These are phyloP conservation scores for Marchantia polymorpha DNA, from an alignment of 225 moss, liverwort and hornwort species.

Conservation along the genomic window DNA sequence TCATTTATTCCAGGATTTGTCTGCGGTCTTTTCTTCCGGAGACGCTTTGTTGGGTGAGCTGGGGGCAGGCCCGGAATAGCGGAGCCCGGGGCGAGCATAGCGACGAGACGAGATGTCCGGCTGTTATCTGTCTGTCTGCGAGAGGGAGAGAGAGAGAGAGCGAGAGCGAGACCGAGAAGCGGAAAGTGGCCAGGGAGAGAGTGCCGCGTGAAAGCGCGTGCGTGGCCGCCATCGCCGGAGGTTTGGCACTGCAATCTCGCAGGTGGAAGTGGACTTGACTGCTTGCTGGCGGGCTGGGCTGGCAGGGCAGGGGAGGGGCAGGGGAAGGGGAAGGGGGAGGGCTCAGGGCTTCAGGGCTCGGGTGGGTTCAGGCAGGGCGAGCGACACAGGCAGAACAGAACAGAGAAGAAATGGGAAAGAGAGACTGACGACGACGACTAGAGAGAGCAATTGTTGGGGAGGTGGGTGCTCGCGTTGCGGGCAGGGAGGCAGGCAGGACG, in stretches of 20 bases:
- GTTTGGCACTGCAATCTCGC: constrained; percentile 12
- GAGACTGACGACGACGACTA: not conserved
- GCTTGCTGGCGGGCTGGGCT: not conserved
- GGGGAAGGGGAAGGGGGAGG: not conserved
- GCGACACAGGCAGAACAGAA: not conserved
- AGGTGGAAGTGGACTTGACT: constrained; percentile 6
- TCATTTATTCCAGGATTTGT: not conserved
- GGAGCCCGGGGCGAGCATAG: not conserved
- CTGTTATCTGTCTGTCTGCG: not conserved
- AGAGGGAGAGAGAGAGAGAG: not conserved
- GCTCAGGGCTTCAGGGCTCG: no score
- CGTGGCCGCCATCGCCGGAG: constrained; percentile 24
- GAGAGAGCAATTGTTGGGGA: not conserved
- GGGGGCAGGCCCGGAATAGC: not conserved
- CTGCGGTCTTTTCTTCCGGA: not conserved
- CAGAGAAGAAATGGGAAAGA: not conserved
- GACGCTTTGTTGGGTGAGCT: not conserved
- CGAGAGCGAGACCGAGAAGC: not conserved
- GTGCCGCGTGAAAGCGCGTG: constrained; percentile 20
- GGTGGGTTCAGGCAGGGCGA: not conserved
- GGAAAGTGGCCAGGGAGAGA: not conserved
- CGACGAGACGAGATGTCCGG: not conserved
- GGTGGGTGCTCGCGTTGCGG: not conserved
- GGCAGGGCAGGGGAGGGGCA: not conserved
- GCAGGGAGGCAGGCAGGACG: constrained; percentile 4